Evolutionary conservation across 441 rosid genomes (phyloP), one percentile per base, ranked within the genome.

Genomic region (Francoa sonchifolia): DNA sequence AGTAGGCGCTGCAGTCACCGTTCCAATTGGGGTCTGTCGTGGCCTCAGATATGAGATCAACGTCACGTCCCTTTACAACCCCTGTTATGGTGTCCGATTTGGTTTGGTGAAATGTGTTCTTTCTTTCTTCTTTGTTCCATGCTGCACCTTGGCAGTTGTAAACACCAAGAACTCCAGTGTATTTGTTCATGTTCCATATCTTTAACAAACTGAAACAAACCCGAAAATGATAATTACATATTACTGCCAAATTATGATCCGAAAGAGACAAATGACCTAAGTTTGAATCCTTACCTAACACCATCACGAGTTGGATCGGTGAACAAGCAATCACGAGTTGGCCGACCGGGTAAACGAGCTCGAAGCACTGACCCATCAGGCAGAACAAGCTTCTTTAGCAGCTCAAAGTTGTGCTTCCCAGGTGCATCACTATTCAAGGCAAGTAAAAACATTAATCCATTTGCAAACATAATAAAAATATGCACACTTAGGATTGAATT

Each of bases 121-220:
- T 85, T 41, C 76, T 79, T 21, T 76, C 79, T 6, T 58, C 29
- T 13, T 45, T 60, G 60, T 69, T 79, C 94, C 92, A 89, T 18
- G 94, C 98, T 19, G 98, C 98, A 40, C 98, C 98, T 76, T 89
- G 98, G 58, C 94, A 89, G 31, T 84, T 89, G 66, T 82, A 89
- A 7, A 82, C 70, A 8, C 95, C 94, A 5, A 89, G 47, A 0
- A 89, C 82, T 17, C 95, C 97, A 4, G 92, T 77, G 72, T 58
- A 79, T 55, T 82, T 82, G 72, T 89, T 89, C 94, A 89, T 73
- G 74, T 77, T 89, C 97, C 97, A 84, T 63, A 89, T 81, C 78
- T 89, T 89, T 62, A 89, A 55, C 68, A 89, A 67, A 68, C 97
- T 89, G 78, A 62, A 58, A 46, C 20, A 20, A 47, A 16, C 9